phyloP scores from a whole-genome alignment of 768 basidiomycete species.

The Suillus subluteus region DNA sequence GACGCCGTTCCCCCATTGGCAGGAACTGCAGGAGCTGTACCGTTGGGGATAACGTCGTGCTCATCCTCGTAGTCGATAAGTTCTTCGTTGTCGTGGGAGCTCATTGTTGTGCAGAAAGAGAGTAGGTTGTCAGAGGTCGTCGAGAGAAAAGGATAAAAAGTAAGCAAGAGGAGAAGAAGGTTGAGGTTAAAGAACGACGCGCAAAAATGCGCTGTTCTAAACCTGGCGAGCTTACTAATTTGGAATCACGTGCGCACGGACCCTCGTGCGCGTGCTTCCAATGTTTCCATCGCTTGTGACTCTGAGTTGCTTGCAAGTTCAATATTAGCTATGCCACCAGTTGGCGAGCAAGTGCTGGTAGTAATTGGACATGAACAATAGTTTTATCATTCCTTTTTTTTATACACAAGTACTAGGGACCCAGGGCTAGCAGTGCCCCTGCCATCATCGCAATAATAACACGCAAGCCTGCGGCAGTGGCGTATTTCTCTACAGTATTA shows the following conservation, averaged over 20 bases:
- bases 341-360: too few relatives aligned
- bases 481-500: not conserved
- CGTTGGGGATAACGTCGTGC: conserved; percentile 73
- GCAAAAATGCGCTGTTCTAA: conserved; percentile 11
- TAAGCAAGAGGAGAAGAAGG: conserved; percentile 23
- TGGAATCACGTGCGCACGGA: conserved; percentile 31
- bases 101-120: conserved; percentile 53
- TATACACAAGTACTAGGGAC: too few relatives aligned
- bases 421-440: too few relatives aligned
- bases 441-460: too few relatives aligned
- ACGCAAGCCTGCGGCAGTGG: too few relatives aligned
- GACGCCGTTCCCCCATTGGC: conserved; percentile 52
- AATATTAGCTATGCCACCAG: too few relatives aligned
- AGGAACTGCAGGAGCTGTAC: conserved; percentile 47
- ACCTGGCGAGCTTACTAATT: not conserved
- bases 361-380: too few relatives aligned
- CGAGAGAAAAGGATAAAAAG: conserved; percentile 32
- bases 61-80: conserved; percentile 96
- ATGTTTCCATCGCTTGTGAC: too few relatives aligned
- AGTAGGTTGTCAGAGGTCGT: conserved; percentile 31
- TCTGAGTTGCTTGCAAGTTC: not conserved
- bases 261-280: conserved; percentile 12
- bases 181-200: conserved; percentile 20
- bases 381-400: too few relatives aligned
- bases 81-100: conserved; percentile 85